Evolutionary conservation across 1,284 basidiomycete species (phyloP), one percentile per base, ranked within the genome.

Genomic region (Agaricales sp.): DNA sequence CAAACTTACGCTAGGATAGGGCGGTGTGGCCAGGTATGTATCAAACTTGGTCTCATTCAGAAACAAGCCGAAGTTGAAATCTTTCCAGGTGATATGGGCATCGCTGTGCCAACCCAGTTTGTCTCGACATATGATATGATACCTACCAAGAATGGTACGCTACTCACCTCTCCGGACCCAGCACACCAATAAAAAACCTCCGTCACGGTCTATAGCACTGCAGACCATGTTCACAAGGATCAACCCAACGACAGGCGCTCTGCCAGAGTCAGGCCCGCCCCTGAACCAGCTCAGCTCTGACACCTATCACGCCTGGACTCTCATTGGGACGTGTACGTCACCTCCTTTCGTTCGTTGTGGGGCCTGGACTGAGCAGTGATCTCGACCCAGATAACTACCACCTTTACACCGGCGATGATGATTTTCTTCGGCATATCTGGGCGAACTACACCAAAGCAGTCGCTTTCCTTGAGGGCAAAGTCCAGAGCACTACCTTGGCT

Each of bases 81-180:
- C 43, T n/a, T 3, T 3, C 2, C 43, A 72, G 73, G 75, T 43
- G 77, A 80, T 55, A 80, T 80, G 77, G 78, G 78, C 8, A 77
- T 80, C 21, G 77, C 77, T 0, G 77, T 78, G 2, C 77, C 78
- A 0, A 72, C 78, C 0, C 71, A 75, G 54, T 79, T 79, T 53
- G 78, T 80, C 1, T 78, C 76, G 0, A 79, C 77, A 0, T 74
- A 77, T 54, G 77, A 79, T 52, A 67, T 80, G 1, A 50, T 77
- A 0, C 72, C 78, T 0, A 75, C 75, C 0, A 65, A 68, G 24
- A 80, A 80, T 55, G 30, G 30, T 35, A 35, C 30, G 11, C 8
- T n/a, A 35, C 30, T 8, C 30, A n/a, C n/a, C n/a, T n/a, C n/a
- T n/a, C n/a, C n/a, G n/a, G n/a, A n/a, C n/a, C n/a, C n/a, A n/a